Conservation (phyloP, 352 stramenopile genomes). For the Phytophthora cryptogea region DNA sequence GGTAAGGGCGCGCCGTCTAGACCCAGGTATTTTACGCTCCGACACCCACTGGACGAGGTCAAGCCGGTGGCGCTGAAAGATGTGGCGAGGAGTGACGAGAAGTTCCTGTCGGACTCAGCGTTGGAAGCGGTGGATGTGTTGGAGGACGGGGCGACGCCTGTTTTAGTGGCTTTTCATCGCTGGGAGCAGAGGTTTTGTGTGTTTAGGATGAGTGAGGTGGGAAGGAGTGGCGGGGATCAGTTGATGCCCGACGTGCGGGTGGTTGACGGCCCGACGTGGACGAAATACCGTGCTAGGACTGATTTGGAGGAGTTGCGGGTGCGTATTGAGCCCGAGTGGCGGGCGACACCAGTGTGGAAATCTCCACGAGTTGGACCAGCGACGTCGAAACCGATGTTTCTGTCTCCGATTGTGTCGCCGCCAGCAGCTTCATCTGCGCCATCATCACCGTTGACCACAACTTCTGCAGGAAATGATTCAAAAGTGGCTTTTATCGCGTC, state of each 20-base stretch:
- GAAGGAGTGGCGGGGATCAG: not conserved
- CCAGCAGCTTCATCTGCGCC: conserved; percentile 16
- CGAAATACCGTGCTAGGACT: conserved; percentile 32
- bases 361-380: conserved; percentile 25
- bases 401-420: conserved; percentile 28
- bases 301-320: conserved; percentile 39
- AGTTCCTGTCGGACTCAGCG: conserved; percentile 56
- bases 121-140: conserved; percentile 57
- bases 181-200: conserved; percentile 55
- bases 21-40: conserved; percentile 74
- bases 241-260: conserved; percentile 32
- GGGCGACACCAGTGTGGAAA: conserved; percentile 35
- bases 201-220: conserved; percentile 40
- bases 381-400: conserved; percentile 20
- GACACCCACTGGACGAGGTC: conserved; percentile 77
- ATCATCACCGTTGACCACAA: conserved; percentile 13
- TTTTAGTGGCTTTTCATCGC: conserved; percentile 61
- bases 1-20: conserved; percentile 23
- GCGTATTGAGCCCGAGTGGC: conserved; percentile 53
- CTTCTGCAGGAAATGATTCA: conserved; percentile 1
- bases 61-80: conserved; percentile 57
- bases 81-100: conserved; percentile 5
- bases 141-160: conserved; percentile 12
- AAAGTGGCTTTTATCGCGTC: conserved; percentile 50
- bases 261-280: conserved; percentile 52